Base-by-base conservation (phyloP, 805 yeast species). In the Hanseniaspora meyeri region DNA sequence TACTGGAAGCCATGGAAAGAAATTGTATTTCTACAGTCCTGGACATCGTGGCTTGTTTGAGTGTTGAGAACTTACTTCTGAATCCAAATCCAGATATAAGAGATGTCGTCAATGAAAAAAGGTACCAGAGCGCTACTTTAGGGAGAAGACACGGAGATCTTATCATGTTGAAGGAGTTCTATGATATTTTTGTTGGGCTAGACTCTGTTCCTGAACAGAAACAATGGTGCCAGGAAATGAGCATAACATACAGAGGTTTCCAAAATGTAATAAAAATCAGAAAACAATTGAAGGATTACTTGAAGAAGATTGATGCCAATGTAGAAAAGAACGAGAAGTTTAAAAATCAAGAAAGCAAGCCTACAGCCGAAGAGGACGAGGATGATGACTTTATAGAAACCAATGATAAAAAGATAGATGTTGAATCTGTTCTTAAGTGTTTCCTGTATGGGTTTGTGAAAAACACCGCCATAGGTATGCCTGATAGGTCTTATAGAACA, bases 381-480 rank as follows among this genome's bases (percentile, higher is more conserved):
- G 63, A 65, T 17, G 69, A 65, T 20, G 68, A 65, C 47, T 55
- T 60, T 14, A 69, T 68, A 16, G 65, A 65, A n/a, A 67, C 63
- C 20, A 67, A 58, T 4, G 66, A 56, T 57, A 69, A 76, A 43
- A 53, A 31, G 34, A 59, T 80, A 43, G 83, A 83, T 60, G 75
- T 79, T 36, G 76, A 82, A 17, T 63, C 72, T 2, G 75, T 91
- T 9, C 71, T 91, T 56, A 86, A 87, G 66, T 79, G 95, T 29
- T 93, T 93, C 68, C 70, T 93, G 42, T 74, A 76, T 40, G 98
- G 99, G 0, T 91, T 77, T 63, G 77, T 87, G n/a, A 77, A 83
- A 49, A 90, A 91, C 67, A 83, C 96, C 0, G 98, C 98, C 0
- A 79, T 93, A 19, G 95, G 96, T 11, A 80, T 87, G 81, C 96